Base-by-base conservation (phyloP, 495 filamentous ascomycete genomes). In the Rostrohypoxylon terebratum region DNA sequence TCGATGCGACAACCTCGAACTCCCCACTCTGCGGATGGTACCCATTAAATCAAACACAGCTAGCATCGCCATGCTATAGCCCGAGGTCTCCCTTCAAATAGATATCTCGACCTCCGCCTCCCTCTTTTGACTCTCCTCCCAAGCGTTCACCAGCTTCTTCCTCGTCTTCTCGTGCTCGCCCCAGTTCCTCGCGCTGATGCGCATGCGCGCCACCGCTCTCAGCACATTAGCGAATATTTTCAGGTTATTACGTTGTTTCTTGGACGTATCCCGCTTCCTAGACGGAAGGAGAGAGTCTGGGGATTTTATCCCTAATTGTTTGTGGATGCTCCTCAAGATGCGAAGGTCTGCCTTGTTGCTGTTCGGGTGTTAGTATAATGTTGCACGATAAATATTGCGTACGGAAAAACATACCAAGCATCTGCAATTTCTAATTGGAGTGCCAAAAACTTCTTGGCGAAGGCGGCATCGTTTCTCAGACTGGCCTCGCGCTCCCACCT, bases 331-430 rank as follows among this genome's bases (percentile, higher is more conserved):
- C 65, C 89, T 85, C 63, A 98, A 89, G 78, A 97, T 90, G 44
- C 88, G 87, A 34, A 99, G 88, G 77, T 98, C 93, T 69, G 91
- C 93, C 80, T 95, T 90, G 84, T 98, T 99, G 79, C 95, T 98
- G 75, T 81, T 14, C 13, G 40, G 36, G 18, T 60, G 51, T 67
- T 73, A 77, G 55, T 45, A 21, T 59, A 57, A 38, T n/a, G 36
- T n/a, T 3, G 61, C 25, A 16, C 4, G 59, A 9, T 69, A 38
- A 47, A 67, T 44, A 68, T 16, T 45, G 65, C 40, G 53, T 42
- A 53, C 66, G 57, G 45, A 59, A 75, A 10, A 47, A 90, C 93
- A 74, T 89, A 98, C 96, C 95, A 99, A 82, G 91, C 90, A 73
- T 87, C 88, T 78, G 87, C 94, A 80, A 89, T 88, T 77, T 91